Percentiles rank a stretch among this genome's conserved stretches.
phyloP scores from a whole-genome alignment of 345 rosid species.

The Angophora floribunda region DNA sequence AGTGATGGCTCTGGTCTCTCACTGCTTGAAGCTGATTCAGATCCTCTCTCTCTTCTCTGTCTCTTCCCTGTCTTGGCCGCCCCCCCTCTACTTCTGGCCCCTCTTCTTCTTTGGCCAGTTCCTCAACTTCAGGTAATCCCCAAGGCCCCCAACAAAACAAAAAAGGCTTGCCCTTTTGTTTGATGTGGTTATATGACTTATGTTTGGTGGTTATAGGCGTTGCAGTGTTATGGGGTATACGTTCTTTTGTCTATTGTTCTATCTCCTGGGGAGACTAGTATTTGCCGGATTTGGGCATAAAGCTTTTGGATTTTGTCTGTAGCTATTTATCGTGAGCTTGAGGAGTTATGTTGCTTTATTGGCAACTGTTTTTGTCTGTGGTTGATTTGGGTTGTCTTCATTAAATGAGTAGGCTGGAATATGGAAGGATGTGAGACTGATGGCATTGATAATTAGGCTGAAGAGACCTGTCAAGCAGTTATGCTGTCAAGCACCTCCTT shows the following conservation, averaged over 20 bases:
- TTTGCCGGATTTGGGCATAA: neutral
- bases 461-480: neutral
- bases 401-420: neutral
- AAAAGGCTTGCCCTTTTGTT: neutral
- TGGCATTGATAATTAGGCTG: neutral
- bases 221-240: neutral
- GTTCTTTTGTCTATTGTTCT: neutral
- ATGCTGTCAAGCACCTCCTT: neutral
- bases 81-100: constrained; percentile 86
- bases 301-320: neutral
- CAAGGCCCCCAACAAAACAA: neutral
- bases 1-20: constrained; percentile 66
- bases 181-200: neutral
- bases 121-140: constrained; percentile 74
- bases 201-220: neutral
- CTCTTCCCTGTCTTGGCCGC: constrained; percentile 71
- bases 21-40: constrained; percentile 70
- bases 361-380: neutral
- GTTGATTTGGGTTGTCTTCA: neutral
- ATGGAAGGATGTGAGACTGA: neutral
- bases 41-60: constrained; percentile 62
- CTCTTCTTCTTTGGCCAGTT: constrained; percentile 80
- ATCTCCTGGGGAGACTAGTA: neutral
- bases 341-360: neutral
- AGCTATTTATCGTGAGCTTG: neutral